These are phyloP conservation scores for Agrocybe praecox DNA, from an alignment of 768 basidiomycete species.

Conservation along the genomic window DNA sequence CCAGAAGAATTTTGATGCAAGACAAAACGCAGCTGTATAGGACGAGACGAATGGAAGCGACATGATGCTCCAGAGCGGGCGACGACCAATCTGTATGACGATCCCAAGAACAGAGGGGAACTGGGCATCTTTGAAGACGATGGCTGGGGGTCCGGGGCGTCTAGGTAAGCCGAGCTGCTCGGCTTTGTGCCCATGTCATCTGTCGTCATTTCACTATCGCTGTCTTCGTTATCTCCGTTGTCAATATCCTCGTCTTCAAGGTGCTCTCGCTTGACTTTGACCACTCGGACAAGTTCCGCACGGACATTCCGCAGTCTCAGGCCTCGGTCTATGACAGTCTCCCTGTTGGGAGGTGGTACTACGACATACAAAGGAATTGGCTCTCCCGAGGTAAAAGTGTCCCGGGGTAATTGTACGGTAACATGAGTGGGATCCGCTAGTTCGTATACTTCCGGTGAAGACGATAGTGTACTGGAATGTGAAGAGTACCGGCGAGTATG, in stretches of 20 bases:
- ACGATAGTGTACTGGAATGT: slow-evolving; percentile 55
- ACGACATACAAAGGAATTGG: slow-evolving; percentile 79
- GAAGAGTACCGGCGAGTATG: slow-evolving; percentile 78
- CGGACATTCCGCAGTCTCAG: slow-evolving; percentile 80
- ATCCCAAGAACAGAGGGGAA: slow-evolving; percentile 40
- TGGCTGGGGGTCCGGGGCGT: slow-evolving; percentile 17
- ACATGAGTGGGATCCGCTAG: slow-evolving; percentile 68
- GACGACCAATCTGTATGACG: slow-evolving; percentile 56
- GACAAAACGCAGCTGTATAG: slow-evolving; percentile 79
- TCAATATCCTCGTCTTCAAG: slow-evolving; percentile 39
- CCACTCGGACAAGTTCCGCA: slow-evolving; percentile 72
- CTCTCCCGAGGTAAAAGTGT: slow-evolving; percentile 72
- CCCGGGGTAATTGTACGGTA: slow-evolving; percentile 71
- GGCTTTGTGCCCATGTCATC: slow-evolving; percentile 33
- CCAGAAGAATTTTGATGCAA: slow-evolving; percentile 65
- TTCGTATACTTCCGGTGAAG: slow-evolving; percentile 60
- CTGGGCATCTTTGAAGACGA: slow-evolving; percentile 42
- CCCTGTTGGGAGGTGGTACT: slow-evolving; percentile 71
- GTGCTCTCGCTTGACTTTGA: slow-evolving; percentile 53
- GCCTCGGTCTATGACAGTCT: slow-evolving; percentile 69
- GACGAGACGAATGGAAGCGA: slow-evolving; percentile 78
- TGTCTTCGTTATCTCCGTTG: slow-evolving; percentile 26
- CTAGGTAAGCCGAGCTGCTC: slow-evolving; percentile 20
- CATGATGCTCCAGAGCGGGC: slow-evolving; percentile 91
- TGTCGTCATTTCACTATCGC: slow-evolving; percentile 26